A percentile compares a stretch with the other conserved stretches of the same genome.
Conservation (phyloP, 139 green algal species). For the Pleodorina starrii region DNA sequence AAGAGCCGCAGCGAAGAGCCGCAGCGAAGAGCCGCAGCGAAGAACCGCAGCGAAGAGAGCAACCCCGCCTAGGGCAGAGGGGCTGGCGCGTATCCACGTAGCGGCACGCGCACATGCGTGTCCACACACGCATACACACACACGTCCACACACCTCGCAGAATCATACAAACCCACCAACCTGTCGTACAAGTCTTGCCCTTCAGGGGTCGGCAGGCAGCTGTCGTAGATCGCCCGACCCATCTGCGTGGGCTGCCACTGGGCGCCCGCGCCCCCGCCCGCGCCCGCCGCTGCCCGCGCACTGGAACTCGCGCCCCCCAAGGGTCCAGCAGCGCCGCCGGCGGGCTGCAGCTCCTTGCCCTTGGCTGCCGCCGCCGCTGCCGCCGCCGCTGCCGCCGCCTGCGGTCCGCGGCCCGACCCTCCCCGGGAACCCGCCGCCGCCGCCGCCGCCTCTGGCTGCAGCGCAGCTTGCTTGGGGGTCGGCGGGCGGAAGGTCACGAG, state of each 20-base stretch:
- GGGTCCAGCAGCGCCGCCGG: too few species aligned
- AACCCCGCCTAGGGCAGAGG: too few species aligned
- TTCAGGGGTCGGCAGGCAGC: conserved; percentile 54
- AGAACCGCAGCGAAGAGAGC: too few species aligned
- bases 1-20: too few species aligned
- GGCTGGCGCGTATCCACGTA: too few species aligned
- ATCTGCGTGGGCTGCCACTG: conserved; percentile 60
- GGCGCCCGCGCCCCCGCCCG: background rate
- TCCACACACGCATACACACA: too few species aligned
- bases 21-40: too few species aligned
- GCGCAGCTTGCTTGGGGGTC: background rate
- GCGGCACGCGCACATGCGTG: too few species aligned
- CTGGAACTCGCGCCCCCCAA: too few species aligned
- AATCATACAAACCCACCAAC: too few species aligned
- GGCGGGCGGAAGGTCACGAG: conserved; percentile 36
- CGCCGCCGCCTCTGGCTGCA: background rate
- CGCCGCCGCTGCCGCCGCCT: background rate
- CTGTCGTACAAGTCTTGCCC: conserved; percentile 63
- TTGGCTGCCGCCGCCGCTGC: background rate
- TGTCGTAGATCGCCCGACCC: conserved; percentile 72
- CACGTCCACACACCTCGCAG: too few species aligned
- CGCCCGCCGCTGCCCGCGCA: background rate
- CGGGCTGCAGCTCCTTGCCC: too few species aligned
- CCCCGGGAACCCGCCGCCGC: background rate
- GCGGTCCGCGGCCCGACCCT: background rate